Evolutionary conservation across 768 basidiomycete species (phyloP), one percentile per base, ranked within the genome.

Genomic region (Rhodotorula paludigena): DNA sequence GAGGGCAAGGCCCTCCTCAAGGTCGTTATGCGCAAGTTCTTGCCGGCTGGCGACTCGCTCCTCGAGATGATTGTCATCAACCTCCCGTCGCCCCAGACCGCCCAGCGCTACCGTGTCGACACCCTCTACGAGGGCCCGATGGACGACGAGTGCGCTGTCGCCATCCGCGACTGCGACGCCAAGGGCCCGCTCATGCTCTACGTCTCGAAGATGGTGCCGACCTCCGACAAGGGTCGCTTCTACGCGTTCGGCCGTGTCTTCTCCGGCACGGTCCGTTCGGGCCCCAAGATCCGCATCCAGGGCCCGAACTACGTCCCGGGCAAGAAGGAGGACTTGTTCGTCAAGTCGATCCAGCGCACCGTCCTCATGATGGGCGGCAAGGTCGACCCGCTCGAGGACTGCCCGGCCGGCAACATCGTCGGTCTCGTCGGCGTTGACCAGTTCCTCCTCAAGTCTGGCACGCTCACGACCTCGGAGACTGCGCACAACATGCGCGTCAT

Each of bases 401-500:
- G 96, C 81, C 96, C 96, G 44, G 87, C 94, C 65, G 96, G 96
- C 77, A 99, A 99, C 85, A 98, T 99, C 76, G 81, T 91, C 75
- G 96, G 96, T 85, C 89, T 99, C 78, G 94, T 98, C 82, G 96
- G 96, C 83, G 89, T 99, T 76, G 96, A 99, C 82, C 96, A 99
- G 82, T 99, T 98, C 90, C 82, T 99, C 82, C 88, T 99, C 80
- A 99, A 99, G 87, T 92, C 86, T 74, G 96, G 96, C 79, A 99
- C 96, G 70, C 86, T 99, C 77, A 99, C 96, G 68, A 86, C 90
- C 68, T 92, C 92, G 56, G 96, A 98, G 82, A 96, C 92, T 60
- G 96, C 96, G 58, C 96, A 99, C 85, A 99, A 99, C 85, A 96
- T 99, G 92, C 91, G 83, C 83, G 92, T 99, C 81, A 99, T 99